Evolutionary conservation across 1,284 basidiomycete species (phyloP), one percentile per base, ranked within the genome.

Genomic region (Trametes hirsuta): DNA sequence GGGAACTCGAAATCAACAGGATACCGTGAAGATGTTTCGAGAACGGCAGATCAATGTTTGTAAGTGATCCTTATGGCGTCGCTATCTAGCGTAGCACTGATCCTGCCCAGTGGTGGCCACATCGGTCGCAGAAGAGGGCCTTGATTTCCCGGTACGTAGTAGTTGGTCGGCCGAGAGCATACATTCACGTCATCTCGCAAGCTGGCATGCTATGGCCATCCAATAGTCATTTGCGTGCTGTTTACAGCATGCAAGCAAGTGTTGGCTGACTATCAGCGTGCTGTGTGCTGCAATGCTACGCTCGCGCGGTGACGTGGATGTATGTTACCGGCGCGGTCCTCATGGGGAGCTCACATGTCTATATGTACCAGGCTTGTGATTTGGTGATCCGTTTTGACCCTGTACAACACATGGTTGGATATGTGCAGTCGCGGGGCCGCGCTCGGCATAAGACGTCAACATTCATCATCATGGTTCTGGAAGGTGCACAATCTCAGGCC

Each of bases 41-140:
- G 77, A 82, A 2, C 81, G 86, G 0, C 77, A 80, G 53, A 77
- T 88, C 46, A 94, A 95, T 70, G 74, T 94, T 39, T 74, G 89
- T 91, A 70, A 66, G 87, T 80, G 24, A 21, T 37, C 39, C 36
- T 49, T 2, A 9, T 34, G 8, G 34, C 2, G 0, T 9, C 11
- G 10, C 11, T n/a, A 2, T 46, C 14, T 34, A 30, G 30, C 30
- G 30, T 6, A 8, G 21, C 45, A 12, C 54, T 50, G 18, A 46
- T 35, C 18, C 39, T 5, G 11, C 8, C 24, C 45, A 91, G 90
- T 95, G 30, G 79, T 95, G 61, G 90, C 92, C 3, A 95, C 93
- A 0, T 87, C 87, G 8, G 92, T 95, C 6, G 93, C 91, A 0
- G 93, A 95, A 75, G 93, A 95, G 76, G 93, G 93, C 0, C 80